phyloP scores from a whole-genome alignment of 2,329 filamentous ascomycete genomes.

The Pyricularia pennisetigena region DNA sequence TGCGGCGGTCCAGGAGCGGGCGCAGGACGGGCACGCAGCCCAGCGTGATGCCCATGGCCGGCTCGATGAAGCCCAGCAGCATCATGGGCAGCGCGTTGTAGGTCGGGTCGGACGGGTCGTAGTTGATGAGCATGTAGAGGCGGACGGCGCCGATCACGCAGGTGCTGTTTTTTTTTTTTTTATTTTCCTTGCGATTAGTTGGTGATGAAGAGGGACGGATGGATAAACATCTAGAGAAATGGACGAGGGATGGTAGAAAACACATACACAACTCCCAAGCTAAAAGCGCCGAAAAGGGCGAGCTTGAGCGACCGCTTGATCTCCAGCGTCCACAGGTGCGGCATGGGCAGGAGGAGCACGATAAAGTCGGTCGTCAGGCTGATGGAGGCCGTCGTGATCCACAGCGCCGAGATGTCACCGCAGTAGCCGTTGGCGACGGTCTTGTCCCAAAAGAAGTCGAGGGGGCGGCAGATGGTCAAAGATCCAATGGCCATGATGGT shows the following conservation, averaged over 20 bases:
- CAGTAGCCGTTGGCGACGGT: background rate
- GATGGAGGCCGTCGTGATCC: background rate
- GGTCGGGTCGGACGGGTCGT: background rate
- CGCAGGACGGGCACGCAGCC: background rate
- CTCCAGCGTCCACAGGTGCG: background rate
- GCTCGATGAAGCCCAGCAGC: background rate
- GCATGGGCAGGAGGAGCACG: background rate
- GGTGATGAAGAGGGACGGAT: no score
- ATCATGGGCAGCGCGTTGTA: background rate
- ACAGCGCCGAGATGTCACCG: background rate
- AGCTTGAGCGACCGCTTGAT: background rate
- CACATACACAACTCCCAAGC: background rate
- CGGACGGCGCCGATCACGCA: background rate
- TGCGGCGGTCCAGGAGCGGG: background rate
- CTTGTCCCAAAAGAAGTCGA: background rate
- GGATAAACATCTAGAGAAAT: no score
- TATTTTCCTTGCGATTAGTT: no score
- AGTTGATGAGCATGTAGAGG: background rate
- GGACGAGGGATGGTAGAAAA: no score
- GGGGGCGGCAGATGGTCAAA: background rate
- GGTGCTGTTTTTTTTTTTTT: no score
- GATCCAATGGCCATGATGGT: background rate
- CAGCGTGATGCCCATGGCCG: background rate
- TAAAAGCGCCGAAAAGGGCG: background rate
- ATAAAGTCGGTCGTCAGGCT: background rate